Percentiles rank a stretch among this genome's conserved stretches.
Conservation (phyloP, 495 filamentous ascomycete species). For the Recurvomyces mirabilis region DNA sequence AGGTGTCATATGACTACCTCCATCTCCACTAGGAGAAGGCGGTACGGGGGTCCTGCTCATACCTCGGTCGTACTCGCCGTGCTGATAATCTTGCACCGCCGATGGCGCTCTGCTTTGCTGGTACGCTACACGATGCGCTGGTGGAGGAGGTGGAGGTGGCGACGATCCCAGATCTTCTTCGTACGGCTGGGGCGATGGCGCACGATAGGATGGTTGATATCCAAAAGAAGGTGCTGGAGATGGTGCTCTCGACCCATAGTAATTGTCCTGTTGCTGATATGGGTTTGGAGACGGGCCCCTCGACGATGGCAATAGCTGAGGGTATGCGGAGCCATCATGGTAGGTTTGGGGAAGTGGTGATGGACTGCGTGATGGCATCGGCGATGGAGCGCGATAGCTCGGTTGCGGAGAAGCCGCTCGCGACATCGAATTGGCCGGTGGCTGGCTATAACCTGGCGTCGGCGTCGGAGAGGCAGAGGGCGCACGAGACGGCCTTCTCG, state of each 20-base stretch:
- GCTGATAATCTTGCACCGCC: slow-evolving; percentile 22
- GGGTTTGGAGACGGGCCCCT: slow-evolving; percentile 27
- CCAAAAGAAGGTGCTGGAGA: slow-evolving; percentile 20
- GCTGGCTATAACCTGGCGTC: slow-evolving; percentile 18
- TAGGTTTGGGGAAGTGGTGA: slow-evolving; percentile 20
- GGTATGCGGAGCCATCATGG: slow-evolving; percentile 20
- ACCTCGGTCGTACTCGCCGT: slow-evolving; percentile 1
- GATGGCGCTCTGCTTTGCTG: slow-evolving; percentile 27
- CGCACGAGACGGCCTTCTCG: slow-evolving; percentile 5
- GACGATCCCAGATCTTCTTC: slow-evolving; percentile 22
- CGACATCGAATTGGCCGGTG: slow-evolving; percentile 27
- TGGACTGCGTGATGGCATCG: slow-evolving; percentile 24
- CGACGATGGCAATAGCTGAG: slow-evolving; percentile 12
- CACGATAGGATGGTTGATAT: slow-evolving; percentile 22
- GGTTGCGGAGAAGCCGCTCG: slow-evolving; percentile 39
- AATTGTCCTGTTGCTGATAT: slow-evolving; percentile 14
- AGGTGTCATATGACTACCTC: slow-evolving; percentile 61
- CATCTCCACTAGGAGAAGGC: slow-evolving; percentile 41
- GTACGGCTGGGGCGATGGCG: slow-evolving; percentile 28
- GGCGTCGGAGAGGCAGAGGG: slow-evolving; percentile 13
- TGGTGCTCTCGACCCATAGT: slow-evolving; percentile 11
- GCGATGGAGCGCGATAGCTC: slow-evolving; percentile 27
- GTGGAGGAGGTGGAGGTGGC: slow-evolving; percentile 34
- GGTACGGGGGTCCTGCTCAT: slow-evolving; percentile 47
- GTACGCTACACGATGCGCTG: slow-evolving; percentile 32